Evolutionary conservation across 1,284 basidiomycete species (phyloP).

Genomic region (Leccinum pachyderme): DNA sequence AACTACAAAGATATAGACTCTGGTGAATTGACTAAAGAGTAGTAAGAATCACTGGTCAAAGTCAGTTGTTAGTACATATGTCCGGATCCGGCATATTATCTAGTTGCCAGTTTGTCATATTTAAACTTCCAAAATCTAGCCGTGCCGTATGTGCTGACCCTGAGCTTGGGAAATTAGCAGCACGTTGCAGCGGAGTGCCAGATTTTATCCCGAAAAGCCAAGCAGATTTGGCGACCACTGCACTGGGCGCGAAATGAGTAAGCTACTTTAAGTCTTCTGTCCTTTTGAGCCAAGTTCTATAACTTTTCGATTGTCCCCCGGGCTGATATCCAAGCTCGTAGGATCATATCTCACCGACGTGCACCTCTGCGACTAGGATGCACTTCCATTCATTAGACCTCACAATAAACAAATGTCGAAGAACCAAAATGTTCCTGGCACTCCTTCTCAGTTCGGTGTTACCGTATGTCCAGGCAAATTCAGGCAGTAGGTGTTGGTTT

Average conservation of each 20-base stretch:
- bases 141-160: neutral
- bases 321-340: too few species aligned
- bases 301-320: too few species aligned
- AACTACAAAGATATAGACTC: too few species aligned
- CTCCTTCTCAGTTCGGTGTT: conserved; percentile 7
- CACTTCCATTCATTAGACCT: neutral
- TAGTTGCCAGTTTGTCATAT: neutral
- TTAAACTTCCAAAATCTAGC: neutral
- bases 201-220: neutral
- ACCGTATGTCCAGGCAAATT: conserved; percentile 12
- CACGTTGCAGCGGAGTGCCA: neutral
- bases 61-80: too few species aligned
- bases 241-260: neutral
- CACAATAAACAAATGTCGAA: neutral
- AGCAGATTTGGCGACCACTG: neutral
- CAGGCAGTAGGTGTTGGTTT: conserved; percentile 14
- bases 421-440: neutral
- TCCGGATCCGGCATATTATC: neutral
- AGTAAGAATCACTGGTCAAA: too few species aligned
- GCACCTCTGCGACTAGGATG: neutral
- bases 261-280: neutral
- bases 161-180: neutral
- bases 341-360: neutral
- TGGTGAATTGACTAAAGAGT: too few species aligned
- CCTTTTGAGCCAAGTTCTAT: too few species aligned